phyloP scores from a whole-genome alignment of 2,329 filamentous ascomycete species.

The Fonsecaea pedrosoi region DNA sequence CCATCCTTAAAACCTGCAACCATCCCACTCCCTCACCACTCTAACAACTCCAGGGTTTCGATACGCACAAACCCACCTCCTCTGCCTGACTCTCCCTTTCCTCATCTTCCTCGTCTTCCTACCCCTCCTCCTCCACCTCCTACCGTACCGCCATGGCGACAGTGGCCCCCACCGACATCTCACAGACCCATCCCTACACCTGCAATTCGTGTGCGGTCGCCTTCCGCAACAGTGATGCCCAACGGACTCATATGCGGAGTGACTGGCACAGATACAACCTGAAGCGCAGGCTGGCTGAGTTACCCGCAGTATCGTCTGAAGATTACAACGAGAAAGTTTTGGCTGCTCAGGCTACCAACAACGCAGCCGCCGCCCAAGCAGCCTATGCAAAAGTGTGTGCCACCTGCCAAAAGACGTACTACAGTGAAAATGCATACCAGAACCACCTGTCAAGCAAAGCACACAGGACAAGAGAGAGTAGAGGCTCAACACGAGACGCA shows the following conservation, averaged over 20 bases:
- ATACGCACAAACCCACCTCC: constrained; percentile 12
- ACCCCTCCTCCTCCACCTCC: background rate
- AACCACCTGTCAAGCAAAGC: constrained; percentile 93
- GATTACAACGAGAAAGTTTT: constrained; percentile 95
- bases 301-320: constrained; percentile 90
- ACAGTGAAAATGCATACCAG: constrained; percentile 92
- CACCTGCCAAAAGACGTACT: constrained; percentile 89
- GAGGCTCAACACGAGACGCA: constrained; percentile 50
- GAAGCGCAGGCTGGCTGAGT: constrained; percentile 87
- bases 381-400: constrained; percentile 84
- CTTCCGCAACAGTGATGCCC: constrained; percentile 90
- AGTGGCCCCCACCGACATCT: constrained; percentile 27
- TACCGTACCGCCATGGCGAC: constrained; percentile 33
- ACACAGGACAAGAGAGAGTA: constrained; percentile 71
- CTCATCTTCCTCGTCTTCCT: background rate
- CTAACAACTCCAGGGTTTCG: background rate
- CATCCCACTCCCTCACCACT: constrained; percentile 19
- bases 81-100: constrained; percentile 7
- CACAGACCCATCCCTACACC: constrained; percentile 72
- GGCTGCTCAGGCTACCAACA: constrained; percentile 83
- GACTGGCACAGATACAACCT: constrained; percentile 99
- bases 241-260: constrained; percentile 95
- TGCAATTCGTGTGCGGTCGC: constrained; percentile 99
- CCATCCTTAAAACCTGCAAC: constrained; percentile 11
- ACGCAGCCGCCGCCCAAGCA: constrained; percentile 83